Base-by-base conservation (phyloP, 768 basidiomycete species). In the Naganishia randhawae region DNA sequence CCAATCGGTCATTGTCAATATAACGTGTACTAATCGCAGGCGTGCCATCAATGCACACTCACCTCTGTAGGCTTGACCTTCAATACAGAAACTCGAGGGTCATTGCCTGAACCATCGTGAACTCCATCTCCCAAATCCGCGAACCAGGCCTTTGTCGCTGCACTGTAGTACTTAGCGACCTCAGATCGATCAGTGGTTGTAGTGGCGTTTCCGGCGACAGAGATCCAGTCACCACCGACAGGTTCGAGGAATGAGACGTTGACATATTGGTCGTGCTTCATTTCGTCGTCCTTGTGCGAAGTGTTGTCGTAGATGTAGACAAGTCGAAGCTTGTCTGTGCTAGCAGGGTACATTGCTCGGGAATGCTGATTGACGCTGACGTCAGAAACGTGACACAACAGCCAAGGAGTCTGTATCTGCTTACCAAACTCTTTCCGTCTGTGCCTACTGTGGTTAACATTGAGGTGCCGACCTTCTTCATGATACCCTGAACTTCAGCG, bases 121-220 rank as follows among this genome's bases (percentile, higher is more conserved):
- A 88, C 81, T 19, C 89, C 90, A 71, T 95, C 92, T 35, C 87
- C 87, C 65, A 93, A 82, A 75, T 95, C 88, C 41, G 90, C 91
- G 73, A 94, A 94, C 84, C 91, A 96, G 0, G 87, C 88, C 65
- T 79, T 78, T 69, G 74, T 73, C 17, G 76, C 55, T 2, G 77
- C 77, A 66, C 70, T 75, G 71, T 73, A 80, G 42, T 76, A 74
- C 65, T 76, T 73, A 48, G 68, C 70, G 35, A 79, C 73, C 48
- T 72, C 10, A 84, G 64, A 67, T 25, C 71, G 53, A 50, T 77
- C 78, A 35, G 85, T 82, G 2, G 88, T 90, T 54, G 25, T 53
- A 52, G 53, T 86, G 11, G 90, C 92, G 67, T 81, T 85, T 42
- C 91, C 91, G 39, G 87, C 85, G 72, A 87, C 87, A 10, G 89